Evolutionary conservation across 768 basidiomycete species (phyloP), one percentile per base, ranked within the genome.

Genomic region (Tricholoma sp.): DNA sequence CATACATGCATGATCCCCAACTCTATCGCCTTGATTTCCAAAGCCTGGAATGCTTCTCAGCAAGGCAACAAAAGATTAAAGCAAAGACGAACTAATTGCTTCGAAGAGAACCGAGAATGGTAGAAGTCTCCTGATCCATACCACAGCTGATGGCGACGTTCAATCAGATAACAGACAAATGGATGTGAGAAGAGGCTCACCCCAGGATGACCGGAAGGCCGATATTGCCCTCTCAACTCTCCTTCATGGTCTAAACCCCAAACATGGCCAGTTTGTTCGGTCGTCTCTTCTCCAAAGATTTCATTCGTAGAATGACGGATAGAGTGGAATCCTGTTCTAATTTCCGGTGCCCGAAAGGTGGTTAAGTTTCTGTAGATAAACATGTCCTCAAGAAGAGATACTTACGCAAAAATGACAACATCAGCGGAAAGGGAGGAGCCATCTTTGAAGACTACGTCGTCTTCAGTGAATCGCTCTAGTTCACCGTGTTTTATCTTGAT

Each of bases 401-500:
- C 67, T 18, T 36, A 70, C 72, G 80, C 79, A 58, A 76, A 77
- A 17, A 83, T 74, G 4, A 82, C 71, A 15, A 72, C 68, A 53
- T 82, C 80, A 12, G 72, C 77, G 32, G 70, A 61, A 2, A 79
- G 60, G 17, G 66, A 61, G n/a, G 67, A 68, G 10, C 74, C 74
- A 55, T 79, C 73, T 0, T 67, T 67, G 60, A 80, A 76, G 11
- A 72, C 53, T 5, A 78, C 58, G 13, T 68, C 69, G 41, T 67
- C 57, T n/a, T 64, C 54, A 8, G 65, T 69, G 62, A 79, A 74
- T 10, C 60, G 59, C 18, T 68, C 66, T 37, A 79, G 70, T 57
- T 76, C 73, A 15, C 81, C 82, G 60, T 78, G 79, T 70, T 83
- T 85, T 56, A 85, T 66, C 61, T 80, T 80, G 67, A 85, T 79